Evolutionary conservation across 805 yeast genomes (phyloP), one percentile per base, ranked within the genome.

Genomic region (Peterozyma toletana): DNA sequence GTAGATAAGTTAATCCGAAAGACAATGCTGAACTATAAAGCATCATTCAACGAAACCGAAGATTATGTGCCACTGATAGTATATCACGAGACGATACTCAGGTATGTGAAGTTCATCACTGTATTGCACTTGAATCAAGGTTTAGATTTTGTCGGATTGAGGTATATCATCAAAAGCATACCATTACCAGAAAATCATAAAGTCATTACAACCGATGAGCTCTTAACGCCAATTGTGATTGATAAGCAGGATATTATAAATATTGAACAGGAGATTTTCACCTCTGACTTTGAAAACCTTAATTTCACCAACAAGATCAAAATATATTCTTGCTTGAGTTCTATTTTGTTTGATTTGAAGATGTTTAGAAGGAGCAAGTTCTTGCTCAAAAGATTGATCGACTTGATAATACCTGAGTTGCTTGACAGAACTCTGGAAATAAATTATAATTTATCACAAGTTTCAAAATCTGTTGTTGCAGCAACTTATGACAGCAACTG

Each of bases 21-120:
- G 45, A 57, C 66, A 3, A 44, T 73, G 6, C 66, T 53, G 39
- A 77, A 55, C 53, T 82, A 73, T 57, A 72, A 68, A 44, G 52
- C 64, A 35, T 80, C 91, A 34, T 66, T 77, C 5, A 58, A 67
- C 35, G 80, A 75, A 44, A 69, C 73, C 9, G 87, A 80, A 44
- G 96, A 91, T 50, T 77, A 76, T 50, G 90, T 83, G 0, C 97
- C 98, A 0, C 91, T 82, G 47, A 61, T 83, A 1, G 89, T 89
- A 0, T 85, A 79, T 50, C 78, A 84, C 37, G 96, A 88, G 50
- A 70, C 83, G 2, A 66, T 85, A 2, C 51, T 89, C 30, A 70
- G 96, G 47, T 75, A 71, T 41, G 63, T 81, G 17, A 78, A 78
- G 44, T 71, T 86, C 42, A 73, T 84, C 72, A 70, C 82, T 1